Base-by-base conservation (phyloP, 345 rosid species). In the Mercurialis annua region DNA sequence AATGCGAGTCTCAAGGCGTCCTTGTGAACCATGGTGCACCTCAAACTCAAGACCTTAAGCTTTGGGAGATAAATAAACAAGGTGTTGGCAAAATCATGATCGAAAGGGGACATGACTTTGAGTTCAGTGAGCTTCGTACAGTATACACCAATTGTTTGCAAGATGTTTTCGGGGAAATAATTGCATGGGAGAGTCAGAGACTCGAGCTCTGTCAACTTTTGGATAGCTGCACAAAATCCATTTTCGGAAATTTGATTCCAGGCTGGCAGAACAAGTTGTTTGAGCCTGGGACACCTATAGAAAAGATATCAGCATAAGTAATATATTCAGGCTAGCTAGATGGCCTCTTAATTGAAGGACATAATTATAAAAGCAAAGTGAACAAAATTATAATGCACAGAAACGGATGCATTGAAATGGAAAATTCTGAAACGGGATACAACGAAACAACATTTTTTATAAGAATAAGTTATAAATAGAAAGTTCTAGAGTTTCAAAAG, bases 41-140 rank as follows among this genome's bases (percentile, higher is more conserved):
- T 53, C 12, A 62, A 44, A 18, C 73, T 70, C 73, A 62, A 23
- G 27, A 62, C 46, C 67, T 70, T 70, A 49, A 70, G 67, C 14
- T 53, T 47, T 1, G n/a, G 62, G 53, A 62, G 21, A 44, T 42
- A 40, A 16, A 43, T 21, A 29, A 52, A 42, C 50, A 70, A 40
- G 54, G 73, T 26, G 16, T 29, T 53, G 20, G 62, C 67, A 12
- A 62, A 61, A 2, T 62, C 67, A 62, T 61, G 24, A 57, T 70
- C 36, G 30, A 47, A 62, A 52, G 62, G 61, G 46, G 34, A 21
- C 55, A 70, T 68, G 7, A 58, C 56, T 47, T 68, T 58, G 33
- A 62, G 62, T 31, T 20, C 49, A 10, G 31, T 52, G 23, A 62
- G 64, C 55, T 62, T 62, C 46, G 26, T 14, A 50, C 73, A 62